Evolutionary conservation across 352 stramenopile genomes (phyloP).

Genomic region (Phytopythium sindhum): DNA sequence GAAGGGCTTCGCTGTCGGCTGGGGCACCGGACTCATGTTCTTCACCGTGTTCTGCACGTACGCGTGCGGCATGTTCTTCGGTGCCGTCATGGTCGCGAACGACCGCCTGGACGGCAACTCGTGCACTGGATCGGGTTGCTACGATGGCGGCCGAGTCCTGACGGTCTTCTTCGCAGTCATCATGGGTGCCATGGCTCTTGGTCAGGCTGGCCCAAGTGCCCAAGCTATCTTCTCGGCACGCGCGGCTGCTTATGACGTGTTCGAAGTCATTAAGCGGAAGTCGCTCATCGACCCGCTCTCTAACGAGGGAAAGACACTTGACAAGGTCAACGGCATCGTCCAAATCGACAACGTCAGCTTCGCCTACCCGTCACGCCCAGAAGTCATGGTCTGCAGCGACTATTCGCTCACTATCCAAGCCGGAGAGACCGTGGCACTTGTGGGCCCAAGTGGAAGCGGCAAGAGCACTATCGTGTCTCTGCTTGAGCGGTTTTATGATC

Average conservation of each 20-base stretch:
- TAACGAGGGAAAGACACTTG: constrained; percentile 18
- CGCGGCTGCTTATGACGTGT: constrained; percentile 40
- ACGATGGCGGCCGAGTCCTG: constrained; percentile 43
- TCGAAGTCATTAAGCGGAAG: constrained; percentile 39
- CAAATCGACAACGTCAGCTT: constrained; percentile 76
- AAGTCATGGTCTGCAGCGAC: constrained; percentile 31
- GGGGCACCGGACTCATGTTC: constrained; percentile 48
- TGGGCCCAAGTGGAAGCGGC: constrained; percentile 28
- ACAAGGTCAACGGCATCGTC: constrained; percentile 27
- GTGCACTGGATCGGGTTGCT: constrained; percentile 28
- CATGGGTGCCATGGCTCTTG: constrained; percentile 50
- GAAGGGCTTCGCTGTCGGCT: constrained; percentile 35
- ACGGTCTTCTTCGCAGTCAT: constrained; percentile 51
- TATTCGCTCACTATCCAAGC: constrained; percentile 38
- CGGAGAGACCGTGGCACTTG: constrained; percentile 49
- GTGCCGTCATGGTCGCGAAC: constrained; percentile 38
- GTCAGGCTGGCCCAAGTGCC: constrained; percentile 39
- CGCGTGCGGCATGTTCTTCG: constrained; percentile 58
- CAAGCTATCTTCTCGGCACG: constrained; percentile 41
- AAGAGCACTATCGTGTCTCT: constrained; percentile 90
- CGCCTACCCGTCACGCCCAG: constrained; percentile 37
- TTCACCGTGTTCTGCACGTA: constrained; percentile 54
- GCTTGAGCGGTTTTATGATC: constrained; percentile 92
- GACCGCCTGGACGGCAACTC: constrained; percentile 23
- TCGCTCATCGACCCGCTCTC: constrained; percentile 40